Conservation (phyloP, 169 alveolate genomes). For the Babesia ovis region DNA sequence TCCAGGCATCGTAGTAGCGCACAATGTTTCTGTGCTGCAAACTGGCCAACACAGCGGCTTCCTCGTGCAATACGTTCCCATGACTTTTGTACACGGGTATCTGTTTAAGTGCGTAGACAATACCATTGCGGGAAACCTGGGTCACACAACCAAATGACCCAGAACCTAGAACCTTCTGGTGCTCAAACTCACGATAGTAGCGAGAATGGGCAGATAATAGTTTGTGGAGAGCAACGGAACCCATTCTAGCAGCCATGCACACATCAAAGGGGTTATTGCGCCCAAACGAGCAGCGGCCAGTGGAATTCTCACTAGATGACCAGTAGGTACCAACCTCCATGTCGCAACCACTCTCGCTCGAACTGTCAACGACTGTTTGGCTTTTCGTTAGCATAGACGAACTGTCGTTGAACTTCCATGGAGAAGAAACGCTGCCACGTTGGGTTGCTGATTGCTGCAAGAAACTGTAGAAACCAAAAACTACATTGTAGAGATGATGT, state of each 20-base stretch:
- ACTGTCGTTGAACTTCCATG: not conserved
- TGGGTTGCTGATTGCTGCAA: conserved; percentile 9
- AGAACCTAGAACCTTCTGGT: conserved; percentile 77
- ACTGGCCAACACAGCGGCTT: conserved; percentile 84
- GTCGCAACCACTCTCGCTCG: not conserved
- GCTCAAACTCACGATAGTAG: conserved; percentile 77
- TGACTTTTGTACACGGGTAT: conserved; percentile 60
- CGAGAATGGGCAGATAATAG: conserved; percentile 59
- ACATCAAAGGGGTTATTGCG: conserved; percentile 4
- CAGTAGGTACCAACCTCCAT: not conserved
- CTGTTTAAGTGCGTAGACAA: conserved; percentile 79
- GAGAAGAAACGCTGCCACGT: not conserved
- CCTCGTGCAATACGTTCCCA: conserved; percentile 68
- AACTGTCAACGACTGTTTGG: not conserved
- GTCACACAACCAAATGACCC: conserved; percentile 85
- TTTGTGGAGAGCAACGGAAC: conserved; percentile 9
- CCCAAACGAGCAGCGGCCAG: not conserved
- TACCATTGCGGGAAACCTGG: conserved; percentile 75
- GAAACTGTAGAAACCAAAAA: conserved; percentile 34
- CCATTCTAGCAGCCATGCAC: not conserved
- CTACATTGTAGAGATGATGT: conserved; percentile 1
- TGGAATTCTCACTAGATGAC: not conserved
- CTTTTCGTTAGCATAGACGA: not conserved
- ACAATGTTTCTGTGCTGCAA: conserved; percentile 82
- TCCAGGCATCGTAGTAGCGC: conserved; percentile 85